Conservation (phyloP, 2,329 filamentous ascomycete species). For the Leptoxyphium fumago region DNA sequence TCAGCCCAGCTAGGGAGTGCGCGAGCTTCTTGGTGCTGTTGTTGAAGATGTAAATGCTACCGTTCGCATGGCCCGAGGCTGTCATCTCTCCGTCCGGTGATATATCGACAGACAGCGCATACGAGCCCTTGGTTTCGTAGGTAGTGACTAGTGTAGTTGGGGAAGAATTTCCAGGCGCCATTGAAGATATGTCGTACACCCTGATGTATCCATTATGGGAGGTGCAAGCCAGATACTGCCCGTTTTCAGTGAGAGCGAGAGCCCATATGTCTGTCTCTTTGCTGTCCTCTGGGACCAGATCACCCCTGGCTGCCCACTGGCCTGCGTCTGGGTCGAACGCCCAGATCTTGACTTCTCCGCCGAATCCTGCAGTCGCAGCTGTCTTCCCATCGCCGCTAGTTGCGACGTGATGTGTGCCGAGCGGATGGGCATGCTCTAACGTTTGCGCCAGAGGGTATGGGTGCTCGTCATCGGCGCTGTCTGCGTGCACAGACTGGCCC, state of each 20-base stretch:
- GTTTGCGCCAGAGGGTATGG: conserved; percentile 63
- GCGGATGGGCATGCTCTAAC: conserved; percentile 63
- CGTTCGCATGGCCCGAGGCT: conserved; percentile 85
- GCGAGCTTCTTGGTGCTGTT: conserved; percentile 75
- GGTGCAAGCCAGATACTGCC: conserved; percentile 70
- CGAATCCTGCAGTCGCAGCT: conserved; percentile 77
- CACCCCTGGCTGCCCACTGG: conserved; percentile 37
- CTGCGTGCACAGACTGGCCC: conserved; percentile 15
- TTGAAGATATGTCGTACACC: conserved; percentile 54
- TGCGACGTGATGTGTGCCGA: conserved; percentile 83
- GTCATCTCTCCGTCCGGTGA: conserved; percentile 67
- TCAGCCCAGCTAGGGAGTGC: conserved; percentile 77
- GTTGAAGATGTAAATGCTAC: conserved; percentile 85
- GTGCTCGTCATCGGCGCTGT: conserved; percentile 33
- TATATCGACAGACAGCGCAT: conserved; percentile 77
- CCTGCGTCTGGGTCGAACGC: conserved; percentile 35
- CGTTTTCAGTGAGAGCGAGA: conserved; percentile 69
- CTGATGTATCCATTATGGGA: conserved; percentile 79
- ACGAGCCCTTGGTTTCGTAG: conserved; percentile 86
- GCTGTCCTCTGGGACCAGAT: conserved; percentile 34
- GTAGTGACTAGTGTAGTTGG: conserved; percentile 49
- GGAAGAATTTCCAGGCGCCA: conserved; percentile 24
- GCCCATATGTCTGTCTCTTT: conserved; percentile 71
- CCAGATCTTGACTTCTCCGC: conserved; percentile 81
- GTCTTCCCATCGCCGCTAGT: conserved; percentile 53